Base-by-base conservation (phyloP, 805 yeast species). In the Wickerhamomyces sydowiorum region DNA sequence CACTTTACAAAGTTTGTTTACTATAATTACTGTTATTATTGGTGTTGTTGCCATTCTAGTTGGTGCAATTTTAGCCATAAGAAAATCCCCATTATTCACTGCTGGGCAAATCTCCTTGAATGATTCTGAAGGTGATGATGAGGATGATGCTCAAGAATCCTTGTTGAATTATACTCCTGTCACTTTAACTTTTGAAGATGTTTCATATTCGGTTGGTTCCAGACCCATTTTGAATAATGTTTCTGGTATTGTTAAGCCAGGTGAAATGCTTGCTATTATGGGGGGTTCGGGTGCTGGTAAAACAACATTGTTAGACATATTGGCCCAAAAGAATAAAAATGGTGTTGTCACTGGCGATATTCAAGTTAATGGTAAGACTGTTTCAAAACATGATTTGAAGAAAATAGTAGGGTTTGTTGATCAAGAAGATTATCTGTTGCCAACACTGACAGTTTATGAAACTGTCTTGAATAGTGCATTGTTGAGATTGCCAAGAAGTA, bases 281-380 rank as follows among this genome's bases (percentile, higher is more conserved):
- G 99, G 99, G 35, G 97, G 97, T 1, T 90, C 97, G 0, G 99
- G 99, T 38, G 98, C 99, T 13, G 99, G 99, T 40, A 93, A 93
- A 59, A 91, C 99, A 1, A 91, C 99, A 0, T 65, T 93, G 34
- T 67, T 93, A 39, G 99, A 93, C 57, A 89, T 93, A 45, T 67
- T 93, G 42, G 98, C 98, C 0, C 85, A 82, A 37, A 93, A 91
- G 58, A 76, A 80, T 57, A 93, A 91, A 57, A 73, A 80, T 27
- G 99, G 99, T 2, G 47, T 50, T 1, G 72, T 78, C 9, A 51
- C 67, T 1, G 97, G 96, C n/a, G 57, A 66, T 2, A 76, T 91
- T 12, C 76, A 71, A 51, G 76, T 89, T 19, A 93, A 93, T 60
- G 98, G 98, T 3, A 75, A 75, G 45, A 49, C 48, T 7, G 53